These are phyloP conservation scores for Nectriaceae sp. DNA, from an alignment of 2,329 filamentous ascomycete species.

Conservation along the genomic window DNA sequence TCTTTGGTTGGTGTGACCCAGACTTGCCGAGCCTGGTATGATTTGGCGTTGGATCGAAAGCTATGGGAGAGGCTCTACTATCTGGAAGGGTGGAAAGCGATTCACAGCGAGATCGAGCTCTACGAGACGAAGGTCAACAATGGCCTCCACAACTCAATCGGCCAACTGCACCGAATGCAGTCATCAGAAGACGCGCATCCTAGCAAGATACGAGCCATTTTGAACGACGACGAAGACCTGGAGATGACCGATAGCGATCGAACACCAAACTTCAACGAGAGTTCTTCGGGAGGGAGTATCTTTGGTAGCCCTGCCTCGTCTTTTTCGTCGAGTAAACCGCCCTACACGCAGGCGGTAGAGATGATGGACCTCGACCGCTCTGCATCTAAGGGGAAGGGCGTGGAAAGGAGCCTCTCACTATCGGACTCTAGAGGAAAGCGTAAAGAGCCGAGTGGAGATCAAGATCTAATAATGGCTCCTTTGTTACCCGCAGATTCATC, in stretches of 20 bases:
- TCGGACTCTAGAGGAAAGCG: conserved; percentile 37
- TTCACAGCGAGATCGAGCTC: conserved; percentile 62
- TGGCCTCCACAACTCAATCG: conserved; percentile 38
- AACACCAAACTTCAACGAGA: conserved; percentile 25
- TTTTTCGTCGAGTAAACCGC: conserved; percentile 31
- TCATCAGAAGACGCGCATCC: conserved; percentile 50
- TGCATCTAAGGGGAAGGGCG: conserved; percentile 19
- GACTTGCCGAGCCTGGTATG: conserved; percentile 81
- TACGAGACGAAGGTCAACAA: conserved; percentile 65
- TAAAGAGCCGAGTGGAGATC: conserved; percentile 37
- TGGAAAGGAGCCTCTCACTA: conserved; percentile 22
- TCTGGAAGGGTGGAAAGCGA: conserved; percentile 81
- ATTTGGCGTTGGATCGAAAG: conserved; percentile 77
- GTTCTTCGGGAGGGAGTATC: conserved; percentile 29
- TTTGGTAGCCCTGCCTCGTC: conserved; percentile 37
- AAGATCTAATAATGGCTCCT: conserved; percentile 33
- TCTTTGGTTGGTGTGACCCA: conserved; percentile 79
- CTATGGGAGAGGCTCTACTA: conserved; percentile 86
- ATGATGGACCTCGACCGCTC: conserved; percentile 34
- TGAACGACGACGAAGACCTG: conserved; percentile 50
- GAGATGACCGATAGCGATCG: conserved; percentile 48
- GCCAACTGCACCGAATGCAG: conserved; percentile 45
- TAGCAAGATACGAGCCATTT: conserved; percentile 57
- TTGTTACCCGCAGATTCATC: conserved; percentile 31
- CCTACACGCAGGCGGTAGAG: conserved; percentile 22